Base-by-base conservation (phyloP, 306 rosid genomes). In the Dalbergia cochinchinensis region DNA sequence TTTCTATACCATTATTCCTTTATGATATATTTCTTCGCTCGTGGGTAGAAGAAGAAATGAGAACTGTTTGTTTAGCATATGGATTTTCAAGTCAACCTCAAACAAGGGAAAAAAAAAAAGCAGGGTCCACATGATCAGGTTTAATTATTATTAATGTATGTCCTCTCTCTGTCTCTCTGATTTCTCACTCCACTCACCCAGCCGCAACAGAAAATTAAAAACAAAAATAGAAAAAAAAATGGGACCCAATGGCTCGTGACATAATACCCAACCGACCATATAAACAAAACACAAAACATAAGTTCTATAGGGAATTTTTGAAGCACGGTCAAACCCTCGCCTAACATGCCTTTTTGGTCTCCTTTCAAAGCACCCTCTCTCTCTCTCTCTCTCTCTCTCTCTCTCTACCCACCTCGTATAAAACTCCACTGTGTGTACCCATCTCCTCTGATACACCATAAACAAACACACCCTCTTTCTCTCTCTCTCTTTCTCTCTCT, bases 311-410 rank as follows among this genome's bases (percentile, higher is more conserved):
- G 0, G 15, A 58, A 68, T 60, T 65, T 33, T 42, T 68, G 73
- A 59, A 22, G 51, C 37, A 45, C 5, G 74, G 89, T 86, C 89
- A 86, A 86, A 83, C 42, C 45, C 89, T 86, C 83, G 89, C 89
- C 87, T 76, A 83, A 79, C 89, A 80, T 86, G 87, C 81, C 60
- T 67, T 86, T 77, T 67, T 69, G 47, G 79, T 58, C 86, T 60
- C 73, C 78, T 47, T 8, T 69, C 44, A 31, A 11, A 41, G 51
- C 67, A 5, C 42, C 13, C 7, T 14, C 57, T 5, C 7, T 47
- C 59, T 61, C 50, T 48, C 58, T 15, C 14, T 53, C 78, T 20
- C 22, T 20, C 7, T 14, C 57, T 5, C 57, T 5, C 59, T 61
- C 50, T 48, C 58, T 5, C 14, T 53, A 71, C 42, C 65, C 80